Conservation (phyloP, 2,329 filamentous ascomycete species). For the Sphaerulina populicola region DNA sequence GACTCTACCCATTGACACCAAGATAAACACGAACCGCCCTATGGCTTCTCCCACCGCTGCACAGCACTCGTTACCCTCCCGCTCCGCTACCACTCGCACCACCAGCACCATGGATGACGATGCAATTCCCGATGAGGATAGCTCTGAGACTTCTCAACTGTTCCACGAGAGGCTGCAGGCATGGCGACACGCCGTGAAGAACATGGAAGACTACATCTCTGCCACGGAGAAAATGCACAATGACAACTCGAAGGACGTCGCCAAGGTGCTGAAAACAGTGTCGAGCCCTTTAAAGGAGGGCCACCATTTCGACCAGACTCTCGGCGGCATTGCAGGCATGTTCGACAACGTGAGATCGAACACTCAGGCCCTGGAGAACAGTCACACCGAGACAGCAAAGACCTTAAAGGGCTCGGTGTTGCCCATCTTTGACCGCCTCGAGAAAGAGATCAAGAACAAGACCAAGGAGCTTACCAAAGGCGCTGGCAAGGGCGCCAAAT, state of each 20-base stretch:
- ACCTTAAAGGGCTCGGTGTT: slow-evolving; percentile 77
- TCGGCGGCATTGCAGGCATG: slow-evolving; percentile 80
- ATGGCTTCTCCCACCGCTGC: slow-evolving; percentile 17
- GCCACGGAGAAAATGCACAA: slow-evolving; percentile 81
- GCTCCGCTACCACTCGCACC: slow-evolving; percentile 24
- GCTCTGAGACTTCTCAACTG: slow-evolving; percentile 48
- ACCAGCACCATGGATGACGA: slow-evolving; percentile 36
- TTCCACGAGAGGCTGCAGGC: slow-evolving; percentile 82
- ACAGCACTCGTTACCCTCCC: slow-evolving; percentile 26
- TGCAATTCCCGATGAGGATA: slow-evolving; percentile 43
- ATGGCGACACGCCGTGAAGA: slow-evolving; percentile 75
- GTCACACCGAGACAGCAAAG: slow-evolving; percentile 85
- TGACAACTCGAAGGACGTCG: slow-evolving; percentile 84
- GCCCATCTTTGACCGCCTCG: slow-evolving; percentile 79
- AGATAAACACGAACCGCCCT: background rate
- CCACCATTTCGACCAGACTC: slow-evolving; percentile 81
- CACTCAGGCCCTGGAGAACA: slow-evolving; percentile 82
- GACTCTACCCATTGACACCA: background rate
- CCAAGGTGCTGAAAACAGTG: slow-evolving; percentile 89
- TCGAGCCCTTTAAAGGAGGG: slow-evolving; percentile 78
- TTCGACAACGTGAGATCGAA: slow-evolving; percentile 93
- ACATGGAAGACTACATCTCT: slow-evolving; percentile 81
- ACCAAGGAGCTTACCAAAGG: slow-evolving; percentile 78
- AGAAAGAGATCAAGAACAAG: slow-evolving; percentile 96
- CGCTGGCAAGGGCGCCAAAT: slow-evolving; percentile 75